phyloP scores from a whole-genome alignment of 1,284 basidiomycete genomes.

The Naganishia cerealis region DNA sequence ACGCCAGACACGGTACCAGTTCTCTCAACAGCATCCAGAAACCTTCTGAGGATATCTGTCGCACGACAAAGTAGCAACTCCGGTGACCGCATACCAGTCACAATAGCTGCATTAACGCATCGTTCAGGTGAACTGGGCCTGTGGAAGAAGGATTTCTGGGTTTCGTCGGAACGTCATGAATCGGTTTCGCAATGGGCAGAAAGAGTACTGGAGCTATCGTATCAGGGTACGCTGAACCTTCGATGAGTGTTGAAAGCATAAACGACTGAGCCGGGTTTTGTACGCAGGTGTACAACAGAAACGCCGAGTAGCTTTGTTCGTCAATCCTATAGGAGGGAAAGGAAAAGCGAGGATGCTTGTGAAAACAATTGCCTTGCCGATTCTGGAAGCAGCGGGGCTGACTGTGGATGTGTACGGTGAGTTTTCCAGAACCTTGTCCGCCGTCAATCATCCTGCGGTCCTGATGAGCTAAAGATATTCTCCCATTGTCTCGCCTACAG shows the following conservation, averaged over 20 bases:
- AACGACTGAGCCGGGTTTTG: not conserved
- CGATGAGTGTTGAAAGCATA: not conserved
- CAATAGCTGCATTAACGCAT: constrained; percentile 11
- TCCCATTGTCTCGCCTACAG: constrained; percentile 53
- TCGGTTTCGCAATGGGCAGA: constrained; percentile 62
- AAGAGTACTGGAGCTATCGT: constrained; percentile 62
- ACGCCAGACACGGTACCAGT: not conserved
- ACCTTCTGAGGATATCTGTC: constrained; percentile 5
- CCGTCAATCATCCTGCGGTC: not conserved
- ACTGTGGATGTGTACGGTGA: constrained; percentile 63
- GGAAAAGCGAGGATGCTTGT: constrained; percentile 69
- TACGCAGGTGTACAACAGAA: constrained; percentile 59
- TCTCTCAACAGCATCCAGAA: constrained; percentile 4
- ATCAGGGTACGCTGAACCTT: constrained; percentile 59
- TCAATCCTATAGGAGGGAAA: constrained; percentile 87
- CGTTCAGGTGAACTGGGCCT: constrained; percentile 10
- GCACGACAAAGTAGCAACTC: not conserved
- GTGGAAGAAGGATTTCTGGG: constrained; percentile 22
- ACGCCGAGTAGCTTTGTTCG: constrained; percentile 66
- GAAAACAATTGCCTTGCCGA: constrained; percentile 69
- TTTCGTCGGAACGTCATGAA: not conserved
- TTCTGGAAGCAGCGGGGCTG: constrained; percentile 75
- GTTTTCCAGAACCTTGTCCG: constrained; percentile 45
- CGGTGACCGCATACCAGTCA: constrained; percentile 1
- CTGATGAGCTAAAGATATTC: constrained; percentile 25